A percentile compares a stretch with the other conserved stretches of the same genome.
These are phyloP conservation scores for Solidago caesia DNA, from an alignment of 129 eudicot species.

Conservation along the genomic window DNA sequence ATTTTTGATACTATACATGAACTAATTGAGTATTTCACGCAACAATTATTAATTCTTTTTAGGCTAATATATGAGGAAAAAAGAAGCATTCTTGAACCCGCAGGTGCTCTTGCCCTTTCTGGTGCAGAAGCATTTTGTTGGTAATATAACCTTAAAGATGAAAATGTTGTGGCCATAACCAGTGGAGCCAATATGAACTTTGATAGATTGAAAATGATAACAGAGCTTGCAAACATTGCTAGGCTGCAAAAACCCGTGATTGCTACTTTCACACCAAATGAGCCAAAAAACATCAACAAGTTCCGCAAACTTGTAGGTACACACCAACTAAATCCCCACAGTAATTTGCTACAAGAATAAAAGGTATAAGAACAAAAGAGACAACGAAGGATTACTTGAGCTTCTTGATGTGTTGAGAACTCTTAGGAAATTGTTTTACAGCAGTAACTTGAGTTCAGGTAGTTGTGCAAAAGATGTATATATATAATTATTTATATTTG, in stretches of 20 bases:
- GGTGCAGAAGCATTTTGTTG: slow-evolving; percentile 14
- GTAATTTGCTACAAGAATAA: background rate
- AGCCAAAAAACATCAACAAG: slow-evolving; percentile 1
- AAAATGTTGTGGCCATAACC: background rate
- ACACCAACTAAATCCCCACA: background rate
- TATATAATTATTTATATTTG: background rate
- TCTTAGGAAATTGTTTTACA: background rate
- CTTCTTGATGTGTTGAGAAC: background rate
- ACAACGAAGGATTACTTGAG: background rate
- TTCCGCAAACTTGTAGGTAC: background rate
- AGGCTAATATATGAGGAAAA: slow-evolving; percentile 9
- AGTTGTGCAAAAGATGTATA: background rate
- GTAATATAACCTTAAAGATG: slow-evolving; percentile 7
- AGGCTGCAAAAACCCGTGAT: background rate
- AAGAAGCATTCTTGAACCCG: slow-evolving; percentile 16
- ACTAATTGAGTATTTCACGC: background rate
- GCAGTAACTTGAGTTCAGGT: background rate
- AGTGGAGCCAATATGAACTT: slow-evolving; percentile 15
- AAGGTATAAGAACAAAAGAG: background rate
- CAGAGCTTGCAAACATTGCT: background rate
- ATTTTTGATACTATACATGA: too few relatives aligned
- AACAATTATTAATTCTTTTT: background rate
- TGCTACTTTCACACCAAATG: background rate
- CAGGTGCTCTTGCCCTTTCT: background rate
- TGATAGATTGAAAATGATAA: background rate